Base-by-base conservation (phyloP, 2,329 filamentous ascomycete genomes). In the Alternaria ethzedia region DNA sequence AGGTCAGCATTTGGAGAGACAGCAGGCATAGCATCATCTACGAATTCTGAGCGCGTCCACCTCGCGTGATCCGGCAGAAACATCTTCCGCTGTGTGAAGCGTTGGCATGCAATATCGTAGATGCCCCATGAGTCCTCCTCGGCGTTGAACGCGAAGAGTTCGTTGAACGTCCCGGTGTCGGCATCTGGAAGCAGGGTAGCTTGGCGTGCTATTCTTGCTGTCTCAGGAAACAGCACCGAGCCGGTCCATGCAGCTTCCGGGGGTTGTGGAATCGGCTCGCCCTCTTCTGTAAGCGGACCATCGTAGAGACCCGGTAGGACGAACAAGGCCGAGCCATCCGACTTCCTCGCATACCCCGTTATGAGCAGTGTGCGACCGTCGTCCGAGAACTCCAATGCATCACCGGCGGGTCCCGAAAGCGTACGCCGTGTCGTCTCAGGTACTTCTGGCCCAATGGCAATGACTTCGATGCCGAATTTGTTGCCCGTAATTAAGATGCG, bases 391-490 rank as follows among this genome's bases (percentile, higher is more conserved):
- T 79, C 74, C 26, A 81, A 66, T 1, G 71, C 72, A 45, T 81
- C 79, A 47, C 79, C 78, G 2, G 76, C 72, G 5, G 77, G 75
- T 1, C 78, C 78, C 10, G 77, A 79, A 10, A 81, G 75, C 6
- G 76, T 76, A 5, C 80, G 72, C 52, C 76, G 66, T 28, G 74
- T 68, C 5, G 79, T 73, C 47, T 78, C 79, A 6, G 75, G 74
- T 1, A 88, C 88, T 57, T 85, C 87, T 3, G 89, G 84, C 51
- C 87, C 88, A 43, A 97, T 82, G 6, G 93, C 91, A 26, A 92
- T 89, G 0, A 97, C 91, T 78, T 97, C 94, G 66, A 97, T 94
- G n/a, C 92, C 92, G 59, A 92, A 91, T 74, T 93, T 89, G 78
- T 94, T 96, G 8, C 93, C 93, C 15, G 93, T 91, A 23, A 94